Evolutionary conservation across 2,329 filamentous ascomycete genomes (phyloP), one percentile per base, ranked within the genome.

Genomic region (Aureobasidium sp.): DNA sequence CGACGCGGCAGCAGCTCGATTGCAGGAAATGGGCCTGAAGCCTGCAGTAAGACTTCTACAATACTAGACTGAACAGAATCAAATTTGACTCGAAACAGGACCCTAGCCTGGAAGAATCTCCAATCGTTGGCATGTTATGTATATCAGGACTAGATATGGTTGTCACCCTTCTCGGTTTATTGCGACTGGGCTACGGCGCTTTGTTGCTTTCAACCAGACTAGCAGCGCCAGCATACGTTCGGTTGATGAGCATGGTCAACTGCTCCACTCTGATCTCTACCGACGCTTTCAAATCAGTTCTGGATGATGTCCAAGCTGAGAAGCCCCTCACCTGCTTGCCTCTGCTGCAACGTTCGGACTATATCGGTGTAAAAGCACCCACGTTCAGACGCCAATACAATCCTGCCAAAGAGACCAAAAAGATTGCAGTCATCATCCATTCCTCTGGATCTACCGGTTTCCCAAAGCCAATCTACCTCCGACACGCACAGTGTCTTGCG

Each of bases 401-500:
- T 17, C 61, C 65, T 17, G 39, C 57, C 3, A 71, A 71, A 62
- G 70, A 72, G 55, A 70, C 65, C 20, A 66, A 64, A 29, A 71
- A 75, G 67, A 70, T 75, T 62, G 73, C 69, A 2, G 76, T 72
- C 74, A 80, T 78, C 53, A 74, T 82, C n/a, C 79, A 81, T 65
- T 80, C 78, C 2, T 78, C 75, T 20, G 84, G 85, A 8, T 84
- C 81, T 0, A 86, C 85, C 0, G 84, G 84, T 0, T 74, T 87
- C 0, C 85, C 85, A 0, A 87, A 87, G 64, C 84, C 84, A 0
- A 86, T 87, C 49, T 84, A 78, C 63, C 80, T 84, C 53, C 82
- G 79, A 0, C 82, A 87, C 59, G 69, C 71, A 11, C 76, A 79
- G 14, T 78, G 77, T 7, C 70, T 86, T 9, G 74, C 75, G 9